Conservation (phyloP, 2,329 filamentous ascomycete species). For the Epichloe sibirici region DNA sequence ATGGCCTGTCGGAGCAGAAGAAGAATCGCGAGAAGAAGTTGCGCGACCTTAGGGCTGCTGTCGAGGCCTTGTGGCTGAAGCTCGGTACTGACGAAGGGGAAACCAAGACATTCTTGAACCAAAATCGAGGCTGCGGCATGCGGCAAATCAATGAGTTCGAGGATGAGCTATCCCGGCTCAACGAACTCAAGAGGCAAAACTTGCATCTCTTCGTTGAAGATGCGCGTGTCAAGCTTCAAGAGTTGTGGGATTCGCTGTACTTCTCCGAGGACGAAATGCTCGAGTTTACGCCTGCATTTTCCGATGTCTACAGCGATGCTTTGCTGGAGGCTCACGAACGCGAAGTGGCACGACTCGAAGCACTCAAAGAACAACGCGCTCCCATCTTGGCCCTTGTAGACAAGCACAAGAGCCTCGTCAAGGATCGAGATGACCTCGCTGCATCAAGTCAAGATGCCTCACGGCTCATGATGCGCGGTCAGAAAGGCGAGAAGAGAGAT, state of each 20-base stretch:
- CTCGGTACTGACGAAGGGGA: conserved; percentile 74
- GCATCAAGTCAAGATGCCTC: conserved; percentile 91
- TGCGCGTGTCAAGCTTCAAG: conserved; percentile 77
- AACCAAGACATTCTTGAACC: conserved; percentile 71
- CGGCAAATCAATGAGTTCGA: conserved; percentile 93
- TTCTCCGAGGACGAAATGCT: conserved; percentile 98
- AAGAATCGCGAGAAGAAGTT: conserved; percentile 65
- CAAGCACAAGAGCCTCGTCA: conserved; percentile 66
- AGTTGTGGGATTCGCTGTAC: conserved; percentile 88
- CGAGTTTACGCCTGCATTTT: conserved; percentile 93
- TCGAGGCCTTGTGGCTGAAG: conserved; percentile 84
- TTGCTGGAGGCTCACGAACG: conserved; percentile 88
- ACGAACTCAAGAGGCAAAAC: conserved; percentile 90
- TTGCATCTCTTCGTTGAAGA: conserved; percentile 94
- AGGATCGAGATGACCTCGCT: conserved; percentile 78
- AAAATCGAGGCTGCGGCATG: conserved; percentile 82
- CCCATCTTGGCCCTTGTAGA: conserved; percentile 76
- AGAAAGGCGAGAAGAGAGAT: conserved; percentile 88
- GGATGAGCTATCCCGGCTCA: conserved; percentile 73
- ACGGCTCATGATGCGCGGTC: conserved; percentile 77
- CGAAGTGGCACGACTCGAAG: conserved; percentile 72
- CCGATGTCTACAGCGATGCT: conserved; percentile 93
- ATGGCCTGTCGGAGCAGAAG: conserved; percentile 83
- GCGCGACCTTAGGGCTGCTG: conserved; percentile 60
- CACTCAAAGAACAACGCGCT: conserved; percentile 73